Percentiles rank a stretch among this genome's conserved stretches.
These are phyloP conservation scores for Coprinopsis sp. DNA, from an alignment of 768 basidiomycete species.

Conservation along the genomic window DNA sequence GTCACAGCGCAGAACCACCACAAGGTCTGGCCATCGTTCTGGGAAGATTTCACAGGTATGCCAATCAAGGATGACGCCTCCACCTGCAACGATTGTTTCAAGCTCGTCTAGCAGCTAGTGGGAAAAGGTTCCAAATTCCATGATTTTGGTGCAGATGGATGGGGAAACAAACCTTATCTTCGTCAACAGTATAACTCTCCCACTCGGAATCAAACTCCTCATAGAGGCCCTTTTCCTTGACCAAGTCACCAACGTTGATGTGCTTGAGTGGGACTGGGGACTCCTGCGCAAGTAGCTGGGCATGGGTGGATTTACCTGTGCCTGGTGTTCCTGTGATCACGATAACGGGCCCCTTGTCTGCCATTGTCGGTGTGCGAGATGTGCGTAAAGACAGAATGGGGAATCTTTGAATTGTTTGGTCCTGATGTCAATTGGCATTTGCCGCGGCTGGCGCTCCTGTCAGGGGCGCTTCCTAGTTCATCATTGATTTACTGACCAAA, in stretches of 20 bases:
- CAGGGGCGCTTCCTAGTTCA: no score
- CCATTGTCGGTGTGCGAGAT: constrained; percentile 8
- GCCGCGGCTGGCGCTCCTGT: no score
- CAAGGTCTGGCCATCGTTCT: constrained; percentile 94
- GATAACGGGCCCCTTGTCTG: constrained; percentile 54
- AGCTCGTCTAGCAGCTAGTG: constrained; percentile 81
- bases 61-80: constrained; percentile 90
- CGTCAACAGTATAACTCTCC: constrained; percentile 91
- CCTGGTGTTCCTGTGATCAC: constrained; percentile 89
- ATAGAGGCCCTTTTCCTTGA: constrained; percentile 79
- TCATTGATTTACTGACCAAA: no score
- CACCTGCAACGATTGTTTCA: constrained; percentile 61
- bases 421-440: not conserved
- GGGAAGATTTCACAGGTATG: constrained; percentile 93
- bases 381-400: not conserved
- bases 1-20: constrained; percentile 87
- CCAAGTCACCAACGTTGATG: constrained; percentile 86
- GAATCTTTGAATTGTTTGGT: not conserved
- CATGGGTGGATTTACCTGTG: constrained; percentile 95
- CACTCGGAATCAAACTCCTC: constrained; percentile 90
- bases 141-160: not conserved
- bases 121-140: constrained; percentile 10
- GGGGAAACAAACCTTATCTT: constrained; percentile 73
- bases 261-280: constrained; percentile 69
- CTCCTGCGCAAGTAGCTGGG: constrained; percentile 72